Base-by-base conservation (phyloP, 305 asterid genomes). In the Andrographis paniculata region DNA sequence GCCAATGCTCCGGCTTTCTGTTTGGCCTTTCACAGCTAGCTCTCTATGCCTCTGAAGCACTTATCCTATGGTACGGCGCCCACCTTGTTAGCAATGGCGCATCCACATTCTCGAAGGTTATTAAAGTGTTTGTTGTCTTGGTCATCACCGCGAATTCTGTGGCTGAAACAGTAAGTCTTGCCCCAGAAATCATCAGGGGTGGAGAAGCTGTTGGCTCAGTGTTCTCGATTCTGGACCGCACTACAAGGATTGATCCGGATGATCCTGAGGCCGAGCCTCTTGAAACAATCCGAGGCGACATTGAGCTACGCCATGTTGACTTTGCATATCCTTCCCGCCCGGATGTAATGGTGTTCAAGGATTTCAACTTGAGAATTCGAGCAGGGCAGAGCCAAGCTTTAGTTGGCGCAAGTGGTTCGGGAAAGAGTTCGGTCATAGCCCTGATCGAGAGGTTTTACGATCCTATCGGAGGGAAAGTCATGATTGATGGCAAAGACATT, bases 311-410 rank as follows among this genome's bases (percentile, higher is more conserved):
- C 0, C 96, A 87, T 9, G 93, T 91, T 0, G 96, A 91, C 71
- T 91, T 91, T 18, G 79, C 94, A 0, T 91, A 91, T 53, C 99
- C 99, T 0, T 87, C 99, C 0, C 75, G 99, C 2, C 95, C 87
- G 0, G 99, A 91, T 15, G 89, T 91, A n/a, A 60, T 62, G 47
- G 81, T 92, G 55, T 92, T 92, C 45, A 92, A 81, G 78, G 96
- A 87, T 63, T 33, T 92, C 13, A 92, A 64, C 66, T 70, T 92
- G 6, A 55, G 94, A 53, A 87, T 92, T 42, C 87, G 97, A 4
- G 96, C 99, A 1, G 96, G 99, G 37, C 94, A 77, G 36, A 91
- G 99, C 76, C 96, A 91, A 62, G 99, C 99, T 1, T 89, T 91
- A 1, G 96, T 91, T 0, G 99, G 99, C 5, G 89, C 99, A 0